Evolutionary conservation across 768 basidiomycete genomes (phyloP), one percentile per base, ranked within the genome.

Genomic region (Psilocybe cubensis): DNA sequence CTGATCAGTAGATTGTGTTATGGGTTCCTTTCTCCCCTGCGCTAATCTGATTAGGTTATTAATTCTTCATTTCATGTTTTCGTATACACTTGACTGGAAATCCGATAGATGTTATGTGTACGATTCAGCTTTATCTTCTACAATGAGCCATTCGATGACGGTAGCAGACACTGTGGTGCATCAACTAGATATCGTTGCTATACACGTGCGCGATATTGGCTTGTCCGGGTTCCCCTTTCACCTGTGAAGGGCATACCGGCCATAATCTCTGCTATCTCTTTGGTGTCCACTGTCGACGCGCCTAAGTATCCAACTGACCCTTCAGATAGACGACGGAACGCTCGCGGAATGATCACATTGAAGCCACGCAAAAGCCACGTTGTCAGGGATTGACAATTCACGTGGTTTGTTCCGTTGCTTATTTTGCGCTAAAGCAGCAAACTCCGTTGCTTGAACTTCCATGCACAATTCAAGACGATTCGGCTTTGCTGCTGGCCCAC

Each of bases 271-370:
- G 45, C 23, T 27, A 31, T 45, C 40, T 43, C n/a, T n/a, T n/a
- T n/a, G n/a, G n/a, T n/a, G n/a, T 29, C 23, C 11, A 51, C 17
- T n/a, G 21, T 20, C 40, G 25, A 21, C 43, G 51, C 42, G 52
- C 18, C 17, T 31, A 55, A 48, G 57, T 58, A 54, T 57, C 60
- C 56, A 58, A 61, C 48, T 52, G 45, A 25, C 28, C 28, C 14
- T 6, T 29, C 8, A 43, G 48, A 18, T 25, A 42, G 45, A 47
- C 48, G 58, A 51, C 51, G 31, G 46, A 64, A 63, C 27, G 31
- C 12, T 27, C 41, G 69, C 74, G 73, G 75, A 76, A 75, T 70
- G 72, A 68, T 69, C 75, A 76, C 72, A 71, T 72, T 72, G 57
- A 60, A 57, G 63, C 70, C 75, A 76, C 72, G 72, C 72, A 72